Base-by-base conservation (phyloP, 805 yeast genomes). In the Sugiyamaella boreocaroliniensis region DNA sequence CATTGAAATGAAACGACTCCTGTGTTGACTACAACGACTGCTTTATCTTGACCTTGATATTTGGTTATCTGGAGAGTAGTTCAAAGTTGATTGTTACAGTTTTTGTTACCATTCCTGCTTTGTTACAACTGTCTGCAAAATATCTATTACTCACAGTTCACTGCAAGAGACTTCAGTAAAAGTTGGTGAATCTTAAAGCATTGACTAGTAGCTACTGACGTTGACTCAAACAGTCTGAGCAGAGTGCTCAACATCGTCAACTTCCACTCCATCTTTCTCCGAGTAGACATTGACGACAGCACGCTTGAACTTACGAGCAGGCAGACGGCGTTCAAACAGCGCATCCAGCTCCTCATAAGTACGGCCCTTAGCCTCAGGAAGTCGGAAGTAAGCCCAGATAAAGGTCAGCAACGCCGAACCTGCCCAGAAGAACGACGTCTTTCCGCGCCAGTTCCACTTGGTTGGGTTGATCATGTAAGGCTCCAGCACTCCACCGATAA, bases 361-460 rank as follows among this genome's bases (percentile, higher is more conserved):
- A 64, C 81, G 72, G 44, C 75, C 76, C 57, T 72, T 72, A 32
- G 83, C 76, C 63, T 82, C 86, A n/a, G 87, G 86, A 49, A 80
- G 68, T 43, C 76, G 75, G 63, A 78, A 74, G 64, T 68, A 74
- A 29, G 71, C 67, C 79, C 80, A 78, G 44, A 67, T 55, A 2
- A 74, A n/a, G 11, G 68, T 57, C 5, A 64, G 2, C 2, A 66
- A 29, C 18, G 66, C 62, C 6, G 60, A 56, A 0, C 72, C 79
- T 43, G 71, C 73, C 72, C 76, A 70, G 50, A 77, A 68, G 58
- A 73, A 74, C 2, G 73, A 79, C 26, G 76, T 71, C 58, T 76
- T 76, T 18, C 74, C 77, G 22, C 72, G 71, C 73, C 75, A 69
- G 57, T 77, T 70, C 57, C 76, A 76, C 34, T 66, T 68, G 14